These are phyloP conservation scores for Trichoderma oligosporum DNA, from an alignment of 2,329 filamentous ascomycete genomes.

Conservation along the genomic window DNA sequence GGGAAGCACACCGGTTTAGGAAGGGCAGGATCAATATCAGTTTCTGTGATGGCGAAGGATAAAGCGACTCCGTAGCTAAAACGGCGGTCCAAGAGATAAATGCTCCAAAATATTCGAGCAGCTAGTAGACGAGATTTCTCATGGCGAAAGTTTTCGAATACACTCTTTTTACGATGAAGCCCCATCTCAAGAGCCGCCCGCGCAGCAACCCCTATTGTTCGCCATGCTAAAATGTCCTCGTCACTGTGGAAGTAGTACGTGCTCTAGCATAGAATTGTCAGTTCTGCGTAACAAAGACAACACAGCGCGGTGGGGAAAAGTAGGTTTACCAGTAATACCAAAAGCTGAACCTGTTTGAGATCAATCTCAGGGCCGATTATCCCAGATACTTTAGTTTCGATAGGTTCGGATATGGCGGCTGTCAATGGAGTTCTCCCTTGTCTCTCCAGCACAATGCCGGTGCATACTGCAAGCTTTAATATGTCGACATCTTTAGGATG, in stretches of 20 bases:
- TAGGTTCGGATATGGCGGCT: constrained; percentile 29
- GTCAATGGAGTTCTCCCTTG: constrained; percentile 32
- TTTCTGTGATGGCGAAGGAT: constrained; percentile 46
- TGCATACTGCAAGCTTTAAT: constrained; percentile 35
- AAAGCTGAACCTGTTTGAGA: constrained; percentile 34
- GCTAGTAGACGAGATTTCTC: constrained; percentile 31
- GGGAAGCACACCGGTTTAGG: constrained; percentile 37
- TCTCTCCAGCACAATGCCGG: constrained; percentile 32
- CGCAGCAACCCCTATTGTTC: constrained; percentile 44
- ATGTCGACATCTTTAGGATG: constrained; percentile 32
- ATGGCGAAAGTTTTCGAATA: constrained; percentile 38
- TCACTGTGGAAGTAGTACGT: constrained; percentile 45
- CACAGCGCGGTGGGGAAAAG: no score
- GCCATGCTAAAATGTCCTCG: constrained; percentile 48
- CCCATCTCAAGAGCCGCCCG: constrained; percentile 47
- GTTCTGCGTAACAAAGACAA: no score
- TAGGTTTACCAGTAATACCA: constrained; percentile 31
- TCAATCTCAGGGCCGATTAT: constrained; percentile 31
- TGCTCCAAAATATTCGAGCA: constrained; percentile 46
- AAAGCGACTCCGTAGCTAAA: constrained; percentile 51
- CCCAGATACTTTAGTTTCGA: constrained; percentile 29
- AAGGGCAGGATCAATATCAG: constrained; percentile 47
- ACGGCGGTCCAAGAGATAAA: constrained; percentile 49
- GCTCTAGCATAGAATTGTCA: constrained; percentile 27
- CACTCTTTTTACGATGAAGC: constrained; percentile 43